Evolutionary conservation across 495 filamentous ascomycete species (phyloP), one percentile per base, ranked within the genome.

Genomic region (Copromyces sp.): DNA sequence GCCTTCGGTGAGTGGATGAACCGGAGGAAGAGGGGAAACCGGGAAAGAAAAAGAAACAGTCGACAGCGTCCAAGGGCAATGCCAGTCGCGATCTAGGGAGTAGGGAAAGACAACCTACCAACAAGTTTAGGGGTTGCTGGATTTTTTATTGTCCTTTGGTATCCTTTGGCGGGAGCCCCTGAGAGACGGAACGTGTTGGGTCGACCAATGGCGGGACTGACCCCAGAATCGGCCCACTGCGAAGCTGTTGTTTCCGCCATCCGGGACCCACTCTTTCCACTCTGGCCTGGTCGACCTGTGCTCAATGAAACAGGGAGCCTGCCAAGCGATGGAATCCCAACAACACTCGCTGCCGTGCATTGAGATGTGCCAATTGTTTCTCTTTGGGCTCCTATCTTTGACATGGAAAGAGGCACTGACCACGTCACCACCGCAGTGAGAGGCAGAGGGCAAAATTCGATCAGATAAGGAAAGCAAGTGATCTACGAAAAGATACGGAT

Each of bases 191-290:
- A 68, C 32, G 29, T 11, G 24, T 61, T 40, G 40, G 53, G 6
- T 45, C 11, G 69, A 39, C 73, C 71, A 77, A 75, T 73, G 40
- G 42, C n/a, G 16, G 47, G 71, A 76, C 70, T 74, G 39, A 70
- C 75, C 71, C 74, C 71, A 77, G 74, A 74, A 80, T 81, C 78
- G 78, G 76, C 77, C 78, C 80, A 81, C 75, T 32, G 41, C 39
- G 16, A 61, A 70, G 53, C 68, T 70, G 16, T 12, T 32, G 59
- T 69, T 77, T 80, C 80, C 80, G 80, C 59, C 69, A 76, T 76
- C 80, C 80, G 80, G 70, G 70, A 65, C 53, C 53, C 53, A 65
- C 53, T 35, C 29, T 35, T 53, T 53, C 45, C 45, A 53, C 45
- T 20, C 24, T 29, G 45, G 45, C 45, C 45, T 24, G 45, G 45